phyloP scores from a whole-genome alignment of 2,329 filamentous ascomycete species.

The Botryotinia calthae region DNA sequence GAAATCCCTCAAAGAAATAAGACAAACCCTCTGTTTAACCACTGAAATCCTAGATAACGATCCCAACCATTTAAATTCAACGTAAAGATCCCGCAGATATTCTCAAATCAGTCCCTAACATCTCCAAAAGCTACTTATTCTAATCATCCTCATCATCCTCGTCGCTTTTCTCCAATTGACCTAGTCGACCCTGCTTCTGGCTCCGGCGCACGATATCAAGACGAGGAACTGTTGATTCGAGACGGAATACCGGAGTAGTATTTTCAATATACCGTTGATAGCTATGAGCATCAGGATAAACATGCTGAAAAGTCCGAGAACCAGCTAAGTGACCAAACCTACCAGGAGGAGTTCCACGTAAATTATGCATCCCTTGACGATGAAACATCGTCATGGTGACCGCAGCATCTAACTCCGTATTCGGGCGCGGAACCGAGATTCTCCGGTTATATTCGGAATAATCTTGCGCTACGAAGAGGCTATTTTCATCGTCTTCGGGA shows the following conservation, averaged over 20 bases:
- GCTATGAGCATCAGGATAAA: background rate
- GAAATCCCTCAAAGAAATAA: background rate
- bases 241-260: background rate
- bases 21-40: background rate
- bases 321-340: fast-evolving
- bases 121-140: background rate
- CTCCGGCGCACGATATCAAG: background rate
- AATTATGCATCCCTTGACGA: background rate
- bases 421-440: background rate
- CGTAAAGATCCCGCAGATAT: background rate
- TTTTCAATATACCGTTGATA: background rate
- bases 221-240: background rate
- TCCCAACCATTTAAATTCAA: background rate
- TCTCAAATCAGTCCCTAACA: background rate
- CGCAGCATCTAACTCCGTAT: background rate
- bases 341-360: background rate
- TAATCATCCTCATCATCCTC: background rate
- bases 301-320: background rate
- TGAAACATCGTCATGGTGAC: slow-evolving; percentile 6
- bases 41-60: background rate
- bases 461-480: background rate
- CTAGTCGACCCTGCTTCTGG: background rate
- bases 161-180: background rate
- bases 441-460: too few species aligned
- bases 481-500: background rate